Conservation (phyloP, 2,329 filamentous ascomycete species). For the Colletotrichum sp. region DNA sequence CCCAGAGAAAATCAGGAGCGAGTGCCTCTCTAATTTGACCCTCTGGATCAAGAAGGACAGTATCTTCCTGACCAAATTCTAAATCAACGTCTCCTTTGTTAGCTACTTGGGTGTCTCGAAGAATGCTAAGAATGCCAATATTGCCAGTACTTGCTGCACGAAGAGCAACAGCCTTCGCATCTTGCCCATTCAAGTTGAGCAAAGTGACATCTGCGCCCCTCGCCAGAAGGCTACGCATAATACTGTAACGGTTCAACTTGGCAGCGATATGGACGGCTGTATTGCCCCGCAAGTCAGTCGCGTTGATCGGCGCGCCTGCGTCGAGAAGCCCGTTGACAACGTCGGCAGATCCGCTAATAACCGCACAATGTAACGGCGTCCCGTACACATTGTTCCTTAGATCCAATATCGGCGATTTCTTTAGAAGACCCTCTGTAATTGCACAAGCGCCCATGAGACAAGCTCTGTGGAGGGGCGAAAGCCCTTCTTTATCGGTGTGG, state of each 20-base stretch:
- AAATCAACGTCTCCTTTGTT: neutral
- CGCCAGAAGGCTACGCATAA: neutral
- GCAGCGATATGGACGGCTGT: neutral
- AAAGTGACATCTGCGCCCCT: neutral
- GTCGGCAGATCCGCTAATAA: neutral
- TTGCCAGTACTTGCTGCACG: neutral
- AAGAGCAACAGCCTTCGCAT: neutral
- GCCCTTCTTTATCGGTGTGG: neutral
- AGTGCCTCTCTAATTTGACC: neutral
- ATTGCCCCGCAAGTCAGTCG: neutral
- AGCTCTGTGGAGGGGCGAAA: neutral
- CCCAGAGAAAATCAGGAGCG: neutral
- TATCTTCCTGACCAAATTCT: neutral
- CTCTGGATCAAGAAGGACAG: neutral
- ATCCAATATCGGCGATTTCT: neutral
- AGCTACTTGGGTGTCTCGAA: neutral
- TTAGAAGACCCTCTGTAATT: neutral
- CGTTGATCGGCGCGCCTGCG: neutral
- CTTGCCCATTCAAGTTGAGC: neutral
- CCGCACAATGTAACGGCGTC: neutral
- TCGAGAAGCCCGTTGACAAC: neutral
- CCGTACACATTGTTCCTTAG: neutral
- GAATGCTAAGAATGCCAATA: neutral
- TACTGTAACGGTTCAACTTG: neutral
- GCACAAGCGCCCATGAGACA: neutral